These are phyloP conservation scores for Acer yangbiense DNA, from an alignment of 345 rosid species.

Conservation along the genomic window DNA sequence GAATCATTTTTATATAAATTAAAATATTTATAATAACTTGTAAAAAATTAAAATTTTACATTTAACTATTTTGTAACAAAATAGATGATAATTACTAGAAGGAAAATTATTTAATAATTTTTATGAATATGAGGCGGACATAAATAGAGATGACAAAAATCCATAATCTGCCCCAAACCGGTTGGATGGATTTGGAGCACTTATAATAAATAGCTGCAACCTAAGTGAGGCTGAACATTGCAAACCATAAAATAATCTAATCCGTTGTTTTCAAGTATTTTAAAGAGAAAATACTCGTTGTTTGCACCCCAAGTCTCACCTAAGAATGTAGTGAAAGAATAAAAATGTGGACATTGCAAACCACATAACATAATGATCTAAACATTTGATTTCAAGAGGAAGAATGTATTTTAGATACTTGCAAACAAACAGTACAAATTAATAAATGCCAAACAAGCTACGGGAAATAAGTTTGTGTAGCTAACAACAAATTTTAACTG, in stretches of 20 bases:
- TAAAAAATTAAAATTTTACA: too few relatives aligned
- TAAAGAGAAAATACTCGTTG: neutral
- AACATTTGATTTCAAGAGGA: neutral
- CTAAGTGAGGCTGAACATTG: neutral
- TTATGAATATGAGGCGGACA: too few relatives aligned
- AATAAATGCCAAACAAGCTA: constrained; percentile 1
- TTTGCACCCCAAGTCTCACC: neutral
- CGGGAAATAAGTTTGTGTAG: neutral
- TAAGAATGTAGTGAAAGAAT: neutral
- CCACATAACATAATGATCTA: constrained; percentile 1
- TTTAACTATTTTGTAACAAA: too few relatives aligned
- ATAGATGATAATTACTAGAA: too few relatives aligned
- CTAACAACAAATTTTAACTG: neutral
- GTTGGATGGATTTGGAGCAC: too few relatives aligned
- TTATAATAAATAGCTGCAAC: neutral
- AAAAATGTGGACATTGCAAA: neutral
- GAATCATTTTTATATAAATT: too few relatives aligned
- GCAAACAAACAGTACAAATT: neutral
- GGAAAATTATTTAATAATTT: too few relatives aligned
- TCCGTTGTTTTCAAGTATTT: neutral
- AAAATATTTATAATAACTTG: too few relatives aligned
- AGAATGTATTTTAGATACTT: neutral
- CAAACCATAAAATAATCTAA: constrained; percentile 1
- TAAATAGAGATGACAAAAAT: too few relatives aligned
- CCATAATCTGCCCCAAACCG: too few relatives aligned